phyloP scores from a whole-genome alignment of 169 alveolate species.

The Plasmodium relictum region DNA sequence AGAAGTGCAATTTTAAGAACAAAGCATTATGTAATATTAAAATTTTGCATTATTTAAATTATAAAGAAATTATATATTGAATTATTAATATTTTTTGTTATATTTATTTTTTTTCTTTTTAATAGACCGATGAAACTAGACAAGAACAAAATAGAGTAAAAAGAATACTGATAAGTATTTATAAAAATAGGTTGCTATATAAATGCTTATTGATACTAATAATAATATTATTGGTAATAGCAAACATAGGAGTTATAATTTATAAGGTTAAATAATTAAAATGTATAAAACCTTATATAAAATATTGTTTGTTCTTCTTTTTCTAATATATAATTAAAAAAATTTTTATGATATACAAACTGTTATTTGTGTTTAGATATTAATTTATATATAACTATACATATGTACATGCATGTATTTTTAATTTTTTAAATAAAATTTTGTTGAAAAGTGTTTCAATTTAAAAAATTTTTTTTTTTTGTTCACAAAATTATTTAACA shows the following conservation, averaged over 20 bases:
- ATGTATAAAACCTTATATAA: no score
- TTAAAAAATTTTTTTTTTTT: no score
- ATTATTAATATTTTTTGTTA: not conserved
- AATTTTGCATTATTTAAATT: not conserved
- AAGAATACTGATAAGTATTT: conserved; percentile 45
- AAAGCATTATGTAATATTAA: conserved; percentile 44
- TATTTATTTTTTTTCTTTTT: conserved; percentile 9
- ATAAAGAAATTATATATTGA: not conserved
- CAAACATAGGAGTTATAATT: conserved; percentile 68
- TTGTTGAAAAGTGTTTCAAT: no score
- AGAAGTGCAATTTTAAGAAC: conserved; percentile 60
- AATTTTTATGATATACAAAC: no score
- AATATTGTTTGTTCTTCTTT: not conserved
- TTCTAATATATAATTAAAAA: not conserved
- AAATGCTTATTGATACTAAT: conserved; percentile 29
- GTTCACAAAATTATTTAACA: no score
- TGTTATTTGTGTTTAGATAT: no score
- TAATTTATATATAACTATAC: no score
- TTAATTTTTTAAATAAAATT: no score
- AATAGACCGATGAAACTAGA: conserved; percentile 41
- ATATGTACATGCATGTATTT: no score
- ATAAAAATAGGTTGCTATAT: conserved; percentile 48
- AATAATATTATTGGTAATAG: conserved; percentile 46
- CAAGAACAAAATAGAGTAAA: conserved; percentile 63
- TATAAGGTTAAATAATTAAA: conserved; percentile 35